Evolutionary conservation across 306 rosid genomes (phyloP).

Genomic region (Corylus heterophylla): DNA sequence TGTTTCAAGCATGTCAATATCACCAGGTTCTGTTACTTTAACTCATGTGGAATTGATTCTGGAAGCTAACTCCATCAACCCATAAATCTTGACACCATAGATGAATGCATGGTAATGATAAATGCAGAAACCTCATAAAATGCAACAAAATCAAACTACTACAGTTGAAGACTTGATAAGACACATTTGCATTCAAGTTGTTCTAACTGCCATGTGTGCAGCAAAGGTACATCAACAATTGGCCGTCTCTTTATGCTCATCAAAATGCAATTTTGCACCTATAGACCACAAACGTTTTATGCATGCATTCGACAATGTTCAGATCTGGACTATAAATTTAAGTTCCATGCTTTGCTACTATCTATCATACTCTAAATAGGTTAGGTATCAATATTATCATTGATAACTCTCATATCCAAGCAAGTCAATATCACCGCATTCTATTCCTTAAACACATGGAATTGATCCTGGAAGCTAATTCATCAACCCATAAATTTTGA

Average conservation of each 20-base stretch:
- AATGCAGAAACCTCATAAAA: conserved; percentile 57
- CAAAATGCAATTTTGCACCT: not conserved
- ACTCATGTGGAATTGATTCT: not conserved
- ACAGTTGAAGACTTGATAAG: conserved; percentile 72
- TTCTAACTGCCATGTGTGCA: conserved; percentile 90
- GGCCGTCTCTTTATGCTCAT: not conserved
- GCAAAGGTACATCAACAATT: conserved; percentile 37
- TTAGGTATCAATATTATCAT: not conserved
- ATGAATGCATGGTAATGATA: conserved; percentile 17
- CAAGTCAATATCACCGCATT: not conserved
- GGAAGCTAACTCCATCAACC: not conserved
- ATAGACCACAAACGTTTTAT: not conserved
- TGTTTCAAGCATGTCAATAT: not conserved
- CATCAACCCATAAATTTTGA: not conserved
- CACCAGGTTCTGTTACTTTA: not conserved
- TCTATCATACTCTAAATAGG: not conserved
- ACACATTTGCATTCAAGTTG: conserved; percentile 92
- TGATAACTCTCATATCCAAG: not conserved
- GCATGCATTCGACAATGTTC: not conserved
- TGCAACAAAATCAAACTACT: conserved; percentile 89
- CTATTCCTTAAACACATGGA: not conserved
- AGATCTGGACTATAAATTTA: not conserved
- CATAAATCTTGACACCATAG: not conserved
- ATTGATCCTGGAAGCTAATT: not conserved
- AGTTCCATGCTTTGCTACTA: not conserved